Evolutionary conservation across 371 early-diverging fungal species (phyloP).

Genomic region (Nosema muscidifuracis): DNA sequence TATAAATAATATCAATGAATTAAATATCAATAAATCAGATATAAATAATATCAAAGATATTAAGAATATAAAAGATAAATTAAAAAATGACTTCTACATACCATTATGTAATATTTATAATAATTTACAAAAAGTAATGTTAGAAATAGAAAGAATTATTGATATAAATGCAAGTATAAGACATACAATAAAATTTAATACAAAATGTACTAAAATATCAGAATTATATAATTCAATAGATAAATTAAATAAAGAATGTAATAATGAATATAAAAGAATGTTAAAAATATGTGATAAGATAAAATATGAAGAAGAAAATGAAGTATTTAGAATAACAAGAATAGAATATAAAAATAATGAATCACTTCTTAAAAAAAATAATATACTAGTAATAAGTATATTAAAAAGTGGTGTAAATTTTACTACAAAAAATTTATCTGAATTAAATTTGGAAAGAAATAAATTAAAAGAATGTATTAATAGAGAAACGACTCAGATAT

Average conservation of each 20-base stretch:
- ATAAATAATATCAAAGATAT: no score
- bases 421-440: conserved; percentile 44
- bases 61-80: no score
- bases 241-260: conserved; percentile 46
- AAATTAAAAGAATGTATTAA: conserved; percentile 31
- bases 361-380: conserved; percentile 38
- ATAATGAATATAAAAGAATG: conserved; percentile 44
- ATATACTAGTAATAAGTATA: conserved; percentile 44
- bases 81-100: conserved; percentile 25
- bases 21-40: no score
- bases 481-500: conserved; percentile 28
- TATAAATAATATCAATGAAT: no score
- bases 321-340: conserved; percentile 54
- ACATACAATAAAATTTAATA: conserved; percentile 1
- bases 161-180: conserved; percentile 30
- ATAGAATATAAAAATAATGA: conserved; percentile 45
- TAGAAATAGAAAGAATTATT: conserved; percentile 44
- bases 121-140: conserved; percentile 12
- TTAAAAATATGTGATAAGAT: conserved; percentile 26
- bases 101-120: conserved; percentile 39
- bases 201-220: conserved; percentile 14
- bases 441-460: conserved; percentile 12
- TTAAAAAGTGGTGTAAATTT: conserved; percentile 61
- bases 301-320: conserved; percentile 22
- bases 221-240: conserved; percentile 8